Conservation (phyloP, 345 rosid species). For the Murraya paniculata region DNA sequence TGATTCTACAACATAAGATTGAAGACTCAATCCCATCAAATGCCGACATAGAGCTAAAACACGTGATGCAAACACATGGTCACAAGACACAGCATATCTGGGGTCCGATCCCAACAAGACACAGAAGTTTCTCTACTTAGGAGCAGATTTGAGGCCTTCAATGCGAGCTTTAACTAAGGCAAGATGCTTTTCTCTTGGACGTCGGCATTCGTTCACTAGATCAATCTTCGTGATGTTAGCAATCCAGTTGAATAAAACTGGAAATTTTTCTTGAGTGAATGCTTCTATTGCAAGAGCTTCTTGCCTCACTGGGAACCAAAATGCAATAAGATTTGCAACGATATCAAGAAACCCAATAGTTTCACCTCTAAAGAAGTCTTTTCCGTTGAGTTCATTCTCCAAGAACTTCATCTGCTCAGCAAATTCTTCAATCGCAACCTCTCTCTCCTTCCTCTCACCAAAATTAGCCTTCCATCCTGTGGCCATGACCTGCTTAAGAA, state of each 20-base stretch:
- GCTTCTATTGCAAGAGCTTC: constrained; percentile 5
- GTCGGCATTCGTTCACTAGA: constrained; percentile 9
- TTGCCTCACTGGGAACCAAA: constrained; percentile 7
- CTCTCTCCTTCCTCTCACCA: constrained; percentile 2
- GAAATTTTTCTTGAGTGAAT: constrained; percentile 10
- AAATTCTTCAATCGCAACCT: constrained; percentile 13
- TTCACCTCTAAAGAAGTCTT: constrained; percentile 21
- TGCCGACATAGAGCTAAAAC: too few species aligned
- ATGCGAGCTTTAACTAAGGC: not conserved
- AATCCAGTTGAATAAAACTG: constrained; percentile 20
- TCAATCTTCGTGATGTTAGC: constrained; percentile 10
- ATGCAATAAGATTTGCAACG: not conserved
- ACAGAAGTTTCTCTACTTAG: not conserved
- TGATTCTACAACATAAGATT: not conserved
- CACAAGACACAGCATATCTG: not conserved
- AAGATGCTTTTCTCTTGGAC: constrained; percentile 16
- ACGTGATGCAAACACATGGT: not conserved
- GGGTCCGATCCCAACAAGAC: not conserved
- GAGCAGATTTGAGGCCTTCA: not conserved
- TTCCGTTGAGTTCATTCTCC: constrained; percentile 21
- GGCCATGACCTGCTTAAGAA: not conserved
- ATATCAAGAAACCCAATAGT: constrained; percentile 22
- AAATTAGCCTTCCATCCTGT: not conserved
- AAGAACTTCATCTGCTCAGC: constrained; percentile 15
- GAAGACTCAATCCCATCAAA: not conserved